These are phyloP conservation scores for Sonneratia caseolaris DNA, from an alignment of 345 rosid species.

Conservation along the genomic window DNA sequence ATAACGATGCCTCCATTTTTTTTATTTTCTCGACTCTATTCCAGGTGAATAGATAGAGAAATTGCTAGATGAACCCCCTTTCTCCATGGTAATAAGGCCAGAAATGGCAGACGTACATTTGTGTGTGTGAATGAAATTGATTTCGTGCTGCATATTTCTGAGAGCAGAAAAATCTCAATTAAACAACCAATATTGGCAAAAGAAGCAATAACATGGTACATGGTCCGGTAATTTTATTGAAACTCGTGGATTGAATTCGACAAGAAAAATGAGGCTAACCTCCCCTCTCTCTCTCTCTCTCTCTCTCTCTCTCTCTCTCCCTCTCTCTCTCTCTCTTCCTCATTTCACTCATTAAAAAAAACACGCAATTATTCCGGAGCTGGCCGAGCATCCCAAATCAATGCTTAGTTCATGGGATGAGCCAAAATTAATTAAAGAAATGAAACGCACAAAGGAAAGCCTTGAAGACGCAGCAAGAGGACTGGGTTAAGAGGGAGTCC, in stretches of 20 bases:
- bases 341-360: neutral
- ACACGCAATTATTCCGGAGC: neutral
- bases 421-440: too few relatives aligned
- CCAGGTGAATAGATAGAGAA: too few relatives aligned
- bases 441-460: too few relatives aligned
- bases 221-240: neutral
- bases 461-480: neutral
- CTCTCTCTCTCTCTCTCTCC: neutral
- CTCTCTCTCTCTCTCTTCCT: neutral
- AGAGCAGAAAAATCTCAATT: too few relatives aligned
- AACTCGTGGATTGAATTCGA: neutral
- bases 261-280: neutral
- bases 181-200: neutral
- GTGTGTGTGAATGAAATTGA: too few relatives aligned
- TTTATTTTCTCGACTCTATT: too few relatives aligned
- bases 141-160: too few relatives aligned
- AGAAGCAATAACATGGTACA: neutral
- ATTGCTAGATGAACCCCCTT: too few relatives aligned
- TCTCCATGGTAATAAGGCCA: too few relatives aligned
- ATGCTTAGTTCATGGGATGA: too few relatives aligned
- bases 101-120: too few relatives aligned
- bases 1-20: too few relatives aligned
- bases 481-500: conserved; percentile 6
- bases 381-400: neutral
- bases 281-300: neutral